Base-by-base conservation (phyloP, 2,329 filamentous ascomycete species). In the Beauveria sp. region DNA sequence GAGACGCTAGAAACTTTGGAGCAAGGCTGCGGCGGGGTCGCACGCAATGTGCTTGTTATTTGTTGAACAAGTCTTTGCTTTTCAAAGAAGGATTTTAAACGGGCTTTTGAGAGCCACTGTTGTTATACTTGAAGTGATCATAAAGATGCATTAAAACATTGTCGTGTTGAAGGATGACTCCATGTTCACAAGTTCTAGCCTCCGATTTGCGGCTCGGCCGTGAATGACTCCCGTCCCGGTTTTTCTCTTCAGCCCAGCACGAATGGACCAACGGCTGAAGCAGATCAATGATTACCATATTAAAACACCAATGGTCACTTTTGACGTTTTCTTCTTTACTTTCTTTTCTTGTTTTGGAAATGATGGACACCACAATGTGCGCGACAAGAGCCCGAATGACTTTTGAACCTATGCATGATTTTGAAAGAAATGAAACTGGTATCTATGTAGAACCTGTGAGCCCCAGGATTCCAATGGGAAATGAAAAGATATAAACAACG, bases 191-290 rank as follows among this genome's bases (percentile, higher is more conserved):
- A 28, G 8, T 12, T 12, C 26, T 22, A 16, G 20, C 57, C 48
- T 59, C 50, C 48, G 57, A 47, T 59, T 54, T 54, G 57, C 57
- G 57, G 57, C 57, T 46, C 48, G 2, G 48, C 28, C 50, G 57
- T 59, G 57, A 59, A 59, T 47, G 5, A 37, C 6, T 16, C 28
- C 24, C 12, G 44, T 41, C 55, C 55, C 55, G 16, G 55, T 58
- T 58, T 58, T 58, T 34, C 20, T 16, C 43, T 48, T 50, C 22
- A 40, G 44, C 55, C 28, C 43, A 8, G 41, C n/a, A 10, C 34
- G 3, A 5, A 37, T 16, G 34, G 5, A 16, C 34, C 34, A 37
- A 37, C 34, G 12, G 34, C 30, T 34, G 30, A 34, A 34, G 30
- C 10, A 34, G 12, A 34, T 5, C 12, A 5, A 12, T 22, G 30